These are phyloP conservation scores for Leptosphaerulina australis DNA, from an alignment of 2,329 filamentous ascomycete genomes.

Conservation along the genomic window DNA sequence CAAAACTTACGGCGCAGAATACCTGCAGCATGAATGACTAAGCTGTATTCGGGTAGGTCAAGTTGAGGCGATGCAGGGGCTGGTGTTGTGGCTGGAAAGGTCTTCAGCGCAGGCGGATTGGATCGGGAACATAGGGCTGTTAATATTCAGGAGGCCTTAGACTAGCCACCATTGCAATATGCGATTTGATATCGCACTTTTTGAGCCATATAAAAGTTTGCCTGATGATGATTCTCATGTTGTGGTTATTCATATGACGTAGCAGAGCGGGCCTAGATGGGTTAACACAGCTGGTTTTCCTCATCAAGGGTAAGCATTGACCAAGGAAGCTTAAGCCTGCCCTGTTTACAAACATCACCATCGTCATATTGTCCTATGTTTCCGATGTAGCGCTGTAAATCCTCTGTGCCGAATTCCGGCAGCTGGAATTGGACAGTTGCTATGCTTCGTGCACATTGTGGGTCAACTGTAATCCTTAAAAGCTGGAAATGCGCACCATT, in stretches of 20 bases:
- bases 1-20: conserved; percentile 40
- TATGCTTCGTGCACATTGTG: conserved; percentile 1
- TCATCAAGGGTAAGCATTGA: conserved; percentile 14
- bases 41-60: too few relatives aligned
- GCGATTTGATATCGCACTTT: not conserved
- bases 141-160: conserved; percentile 6
- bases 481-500: not conserved
- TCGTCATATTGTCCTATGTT: conserved; percentile 22
- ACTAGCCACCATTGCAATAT: not conserved
- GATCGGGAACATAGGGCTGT: conserved; percentile 2
- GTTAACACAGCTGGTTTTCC: conserved; percentile 7
- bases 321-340: conserved; percentile 20
- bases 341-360: conserved; percentile 22
- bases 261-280: conserved; percentile 6
- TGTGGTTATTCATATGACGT: conserved; percentile 12
- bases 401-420: conserved; percentile 14
- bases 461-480: conserved; percentile 1
- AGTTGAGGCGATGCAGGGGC: not conserved
- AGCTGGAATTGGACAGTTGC: conserved; percentile 1
- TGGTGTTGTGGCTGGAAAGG: conserved; percentile 11
- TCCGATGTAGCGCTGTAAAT: conserved; percentile 16
- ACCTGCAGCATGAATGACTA: conserved; percentile 15
- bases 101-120: conserved; percentile 5
- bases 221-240: conserved; percentile 3
- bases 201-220: not conserved